A percentile compares a stretch with the other conserved stretches of the same genome.
These are phyloP conservation scores for Paradendryphiella salina DNA, from an alignment of 2,329 filamentous ascomycete genomes.

Conservation along the genomic window DNA sequence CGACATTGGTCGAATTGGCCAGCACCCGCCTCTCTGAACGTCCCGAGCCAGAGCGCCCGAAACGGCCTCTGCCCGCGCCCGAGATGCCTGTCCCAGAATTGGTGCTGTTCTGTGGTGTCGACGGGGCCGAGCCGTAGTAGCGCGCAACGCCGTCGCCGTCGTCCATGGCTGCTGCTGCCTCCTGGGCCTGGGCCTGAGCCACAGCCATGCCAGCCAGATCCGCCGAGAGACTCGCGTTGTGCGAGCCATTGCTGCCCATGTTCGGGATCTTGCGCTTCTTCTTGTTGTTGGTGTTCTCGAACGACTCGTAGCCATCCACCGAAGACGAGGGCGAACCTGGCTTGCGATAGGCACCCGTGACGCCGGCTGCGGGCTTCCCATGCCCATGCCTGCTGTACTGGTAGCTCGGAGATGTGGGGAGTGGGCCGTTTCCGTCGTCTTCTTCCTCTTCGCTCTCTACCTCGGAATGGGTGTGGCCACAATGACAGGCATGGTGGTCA, in stretches of 20 bases:
- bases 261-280: constrained; percentile 98
- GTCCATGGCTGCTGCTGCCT: constrained; percentile 48
- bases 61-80: constrained; percentile 80
- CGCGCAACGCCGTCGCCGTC: constrained; percentile 54
- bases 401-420: constrained; percentile 49
- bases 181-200: constrained; percentile 51
- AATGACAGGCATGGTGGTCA: constrained; percentile 54
- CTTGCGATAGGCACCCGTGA: constrained; percentile 43
- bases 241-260: constrained; percentile 69
- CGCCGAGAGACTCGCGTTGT: constrained; percentile 61
- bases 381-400: constrained; percentile 42
- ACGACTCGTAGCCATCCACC: constrained; percentile 90
- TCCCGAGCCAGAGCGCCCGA: constrained; percentile 62
- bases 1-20: constrained; percentile 48
- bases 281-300: constrained; percentile 98
- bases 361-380: constrained; percentile 28
- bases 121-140: constrained; percentile 61
- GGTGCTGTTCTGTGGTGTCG: constrained; percentile 54
- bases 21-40: constrained; percentile 51
- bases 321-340: constrained; percentile 67
- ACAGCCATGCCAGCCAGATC: constrained; percentile 68
- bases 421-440: constrained; percentile 49
- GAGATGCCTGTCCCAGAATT: constrained; percentile 69
- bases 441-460: constrained; percentile 64
- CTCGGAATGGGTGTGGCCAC: constrained; percentile 53